Base-by-base conservation (phyloP, 495 filamentous ascomycete genomes). In the Penicillium cataractarum region DNA sequence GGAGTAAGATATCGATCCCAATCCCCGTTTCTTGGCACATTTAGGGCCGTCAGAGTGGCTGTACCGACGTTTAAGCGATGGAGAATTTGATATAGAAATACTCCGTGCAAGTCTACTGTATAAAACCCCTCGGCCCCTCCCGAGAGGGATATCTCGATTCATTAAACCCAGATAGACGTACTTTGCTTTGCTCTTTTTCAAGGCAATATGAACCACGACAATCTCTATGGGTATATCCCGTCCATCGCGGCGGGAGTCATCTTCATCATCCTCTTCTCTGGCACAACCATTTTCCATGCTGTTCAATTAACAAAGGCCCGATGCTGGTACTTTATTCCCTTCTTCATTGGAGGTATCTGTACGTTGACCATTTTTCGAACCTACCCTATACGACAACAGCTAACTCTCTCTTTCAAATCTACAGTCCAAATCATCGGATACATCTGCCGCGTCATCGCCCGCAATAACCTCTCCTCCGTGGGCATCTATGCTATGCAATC, bases 391-490 rank as follows among this genome's bases (percentile, higher is more conserved):
- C 42, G 21, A 22, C 67, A 15, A 17, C 31, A 17, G 3, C 29
- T 55, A 19, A 51, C 35, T 17, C 40, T 26, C 6, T 31, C 22
- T 29, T 31, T 29, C 35, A 39, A 54, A 50, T 29, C 46, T 54
- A 9, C 27, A 86, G 83, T 87, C 71, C 85, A 90, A 68, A 64
- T 82, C 0, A 66, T 85, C 9, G 87, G 87, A n/a, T 89, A 89
- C 63, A 68, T 83, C 37, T 84, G 79, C 40, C 82, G 87, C 27
- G 64, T 76, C 8, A 60, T 84, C 9, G 68, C 74, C 15, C 73
- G 76, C 7, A 60, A 61, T 59, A 57, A 71, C 48, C 67, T 72
- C 49, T 37, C 56, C 58, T 65, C 68, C 8, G 50, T 74, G 10
- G 31, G 73, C n/a, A 53, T 78, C 17, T 74, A 78, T 59, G 69